Evolutionary conservation across 2,329 filamentous ascomycete species (phyloP), one percentile per base, ranked within the genome.

Genomic region (Pseudocercospora fijiensis): DNA sequence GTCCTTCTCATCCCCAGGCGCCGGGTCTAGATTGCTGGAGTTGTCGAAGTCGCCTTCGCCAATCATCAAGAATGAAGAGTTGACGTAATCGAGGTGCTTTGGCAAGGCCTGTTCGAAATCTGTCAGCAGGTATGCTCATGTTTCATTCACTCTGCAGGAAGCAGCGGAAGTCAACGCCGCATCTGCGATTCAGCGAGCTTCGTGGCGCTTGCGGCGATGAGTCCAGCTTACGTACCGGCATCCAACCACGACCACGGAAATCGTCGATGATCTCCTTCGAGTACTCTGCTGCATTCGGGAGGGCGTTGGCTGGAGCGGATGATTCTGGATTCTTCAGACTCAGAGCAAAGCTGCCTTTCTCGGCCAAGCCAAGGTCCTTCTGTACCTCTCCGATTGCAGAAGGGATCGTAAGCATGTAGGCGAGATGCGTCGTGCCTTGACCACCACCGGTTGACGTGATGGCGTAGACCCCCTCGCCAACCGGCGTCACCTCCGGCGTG

Each of bases 381-480:
- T 96, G 92, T 0, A 95, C 83, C 57, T 91, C 85, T 0, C 88
- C 88, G 1, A 90, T 74, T 63, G 90, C 79, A 2, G 84, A 79
- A 0, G 92, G 91, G 27, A 94, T 83, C 0, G 91, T 96, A 55
- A 92, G 79, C 63, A 92, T 84, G 72, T 96, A 96, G 0, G 85
- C 90, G 8, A 97, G 81, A 70, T 96, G 92, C 1, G 87, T 90
- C 16, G 75, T 74, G 11, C 72, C 69, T 33, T 71, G 70, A 55
- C 89, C 85, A 0, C 88, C 81, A 1, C 86, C 87, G 0, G 88
- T 91, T 2, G 84, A 86, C 0, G 89, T 91, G 58, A 96, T 87
- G 0, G 89, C 89, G 71, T 96, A 96, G 0, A 96, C 86, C 0
- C 92, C 93, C 75, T 96, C 92, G 0, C 88, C 92, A n/a, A 92